These are phyloP conservation scores for Naganishia vaughanmartiniae DNA, from an alignment of 768 basidiomycete species.

Conservation along the genomic window DNA sequence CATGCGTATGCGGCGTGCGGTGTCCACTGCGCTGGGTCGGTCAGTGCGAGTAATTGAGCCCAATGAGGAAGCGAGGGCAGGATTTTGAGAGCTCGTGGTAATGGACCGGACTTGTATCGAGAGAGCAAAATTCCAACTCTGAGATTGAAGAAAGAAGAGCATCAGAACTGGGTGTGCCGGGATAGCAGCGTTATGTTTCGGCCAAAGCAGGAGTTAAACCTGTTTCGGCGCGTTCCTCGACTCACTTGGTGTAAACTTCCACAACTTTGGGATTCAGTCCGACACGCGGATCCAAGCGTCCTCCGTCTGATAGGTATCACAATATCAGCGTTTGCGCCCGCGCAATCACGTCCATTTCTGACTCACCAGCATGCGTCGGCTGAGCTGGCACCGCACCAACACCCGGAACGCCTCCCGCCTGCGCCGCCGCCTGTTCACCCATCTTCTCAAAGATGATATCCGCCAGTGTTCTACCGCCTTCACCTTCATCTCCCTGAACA, in stretches of 20 bases:
- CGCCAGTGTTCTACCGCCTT: conserved; percentile 64
- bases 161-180: neutral
- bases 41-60: conserved; percentile 92
- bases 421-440: conserved; percentile 62
- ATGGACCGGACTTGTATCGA: conserved; percentile 85
- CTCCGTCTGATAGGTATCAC: conserved; percentile 40
- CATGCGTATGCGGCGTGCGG: conserved; percentile 92
- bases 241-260: conserved; percentile 87
- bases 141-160: conserved; percentile 12
- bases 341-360: neutral
- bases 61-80: conserved; percentile 92
- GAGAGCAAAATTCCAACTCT: conserved; percentile 83
- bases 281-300: conserved; percentile 68
- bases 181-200: neutral
- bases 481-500: conserved; percentile 27
- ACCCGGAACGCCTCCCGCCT: conserved; percentile 17
- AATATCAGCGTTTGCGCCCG: conserved; percentile 26
- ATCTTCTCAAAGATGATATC: conserved; percentile 96
- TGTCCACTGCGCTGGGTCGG: conserved; percentile 88
- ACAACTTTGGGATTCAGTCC: conserved; percentile 90
- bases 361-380: conserved; percentile 27
- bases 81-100: conserved; percentile 97
- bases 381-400: conserved; percentile 25
- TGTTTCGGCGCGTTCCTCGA: conserved; percentile 28
- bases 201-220: too few relatives aligned